A percentile compares a stretch with the other conserved stretches of the same genome.
Conservation (phyloP, 805 yeast genomes). For the Kluyveromyces dobzhanskii region DNA sequence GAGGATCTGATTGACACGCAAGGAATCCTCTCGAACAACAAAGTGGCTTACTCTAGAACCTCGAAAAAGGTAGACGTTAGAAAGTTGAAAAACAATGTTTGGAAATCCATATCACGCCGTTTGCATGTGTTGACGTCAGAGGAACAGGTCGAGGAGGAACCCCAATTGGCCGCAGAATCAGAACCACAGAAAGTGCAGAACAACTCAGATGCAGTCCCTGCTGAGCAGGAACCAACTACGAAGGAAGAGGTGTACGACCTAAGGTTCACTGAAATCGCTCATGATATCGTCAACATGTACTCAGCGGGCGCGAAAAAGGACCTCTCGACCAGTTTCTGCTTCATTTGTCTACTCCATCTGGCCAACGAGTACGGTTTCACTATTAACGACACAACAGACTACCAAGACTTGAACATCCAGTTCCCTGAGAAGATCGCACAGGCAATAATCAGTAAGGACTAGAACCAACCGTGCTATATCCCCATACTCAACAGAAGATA, state of each 20-base stretch:
- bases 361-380: constrained; percentile 78
- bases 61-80: constrained; percentile 78
- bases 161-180: neutral
- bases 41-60: constrained; percentile 54
- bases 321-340: constrained; percentile 76
- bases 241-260: constrained; percentile 11
- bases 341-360: constrained; percentile 72
- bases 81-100: constrained; percentile 62
- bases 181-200: no score
- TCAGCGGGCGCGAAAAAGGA: constrained; percentile 50
- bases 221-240: constrained; percentile 11
- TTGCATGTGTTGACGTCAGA: constrained; percentile 14
- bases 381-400: constrained; percentile 40
- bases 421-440: constrained; percentile 1
- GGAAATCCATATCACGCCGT: constrained; percentile 43
- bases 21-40: constrained; percentile 13
- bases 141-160: constrained; percentile 21
- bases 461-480: no score
- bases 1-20: constrained; percentile 18
- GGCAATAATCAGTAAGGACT: neutral
- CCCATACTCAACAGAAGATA: no score
- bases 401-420: constrained; percentile 17
- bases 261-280: constrained; percentile 41
- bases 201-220: constrained; percentile 4
- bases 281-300: constrained; percentile 44